Evolutionary conservation across 2,329 filamentous ascomycete species (phyloP).

Genomic region (Arthrobotrys sphaeroides): DNA sequence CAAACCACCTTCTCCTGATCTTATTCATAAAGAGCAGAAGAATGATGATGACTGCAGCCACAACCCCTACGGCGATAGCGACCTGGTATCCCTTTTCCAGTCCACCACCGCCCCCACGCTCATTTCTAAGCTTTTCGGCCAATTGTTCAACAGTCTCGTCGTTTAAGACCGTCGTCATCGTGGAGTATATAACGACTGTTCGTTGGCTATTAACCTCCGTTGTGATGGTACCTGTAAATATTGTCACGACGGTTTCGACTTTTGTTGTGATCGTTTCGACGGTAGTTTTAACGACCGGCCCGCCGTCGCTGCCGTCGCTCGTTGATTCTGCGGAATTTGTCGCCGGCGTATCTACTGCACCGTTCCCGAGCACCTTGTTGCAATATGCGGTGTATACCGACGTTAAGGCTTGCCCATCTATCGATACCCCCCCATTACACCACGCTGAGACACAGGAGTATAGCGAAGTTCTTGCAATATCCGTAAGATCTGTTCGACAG

Average conservation of each 20-base stretch:
- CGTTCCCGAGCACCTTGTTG: not conserved
- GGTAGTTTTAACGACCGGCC: not conserved
- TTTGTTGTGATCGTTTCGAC: conserved; percentile 25
- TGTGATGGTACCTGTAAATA: conserved; percentile 23
- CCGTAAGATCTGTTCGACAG: conserved; percentile 42
- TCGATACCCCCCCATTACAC: conserved; percentile 10
- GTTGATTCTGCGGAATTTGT: not conserved
- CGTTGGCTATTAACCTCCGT: conserved; percentile 13
- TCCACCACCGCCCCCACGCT: conserved; percentile 7
- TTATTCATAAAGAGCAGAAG: conserved; percentile 32
- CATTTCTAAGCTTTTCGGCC: not conserved
- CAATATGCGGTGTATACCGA: conserved; percentile 33
- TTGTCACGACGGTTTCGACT: conserved; percentile 5
- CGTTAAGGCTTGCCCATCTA: conserved; percentile 11
- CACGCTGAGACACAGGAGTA: not conserved
- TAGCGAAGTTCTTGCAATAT: conserved; percentile 6
- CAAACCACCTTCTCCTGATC: conserved; percentile 32
- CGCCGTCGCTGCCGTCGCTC: not conserved
- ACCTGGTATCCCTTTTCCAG: conserved; percentile 27
- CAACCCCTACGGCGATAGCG: conserved; percentile 32
- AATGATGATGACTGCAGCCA: conserved; percentile 31
- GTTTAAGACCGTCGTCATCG: conserved; percentile 28
- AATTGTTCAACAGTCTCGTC: conserved; percentile 6
- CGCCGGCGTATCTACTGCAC: not conserved
- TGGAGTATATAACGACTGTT: conserved; percentile 19